Percentiles rank a stretch among this genome's conserved stretches.
phyloP scores from a whole-genome alignment of 345 rosid species.

The Eucalyptus melliodora region DNA sequence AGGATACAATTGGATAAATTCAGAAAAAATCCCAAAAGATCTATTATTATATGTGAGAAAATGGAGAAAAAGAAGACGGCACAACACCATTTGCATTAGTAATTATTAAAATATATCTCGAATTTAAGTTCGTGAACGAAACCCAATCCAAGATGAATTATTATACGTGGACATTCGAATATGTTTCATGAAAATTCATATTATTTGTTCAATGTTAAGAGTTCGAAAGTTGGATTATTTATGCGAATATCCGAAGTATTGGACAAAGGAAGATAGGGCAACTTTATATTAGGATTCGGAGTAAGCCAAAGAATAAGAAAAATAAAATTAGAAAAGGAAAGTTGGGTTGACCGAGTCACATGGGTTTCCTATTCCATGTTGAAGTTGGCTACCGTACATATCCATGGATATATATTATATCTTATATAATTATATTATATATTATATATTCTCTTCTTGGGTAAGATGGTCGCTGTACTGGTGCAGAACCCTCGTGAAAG shows the following conservation, averaged over 20 bases:
- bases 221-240: not conserved
- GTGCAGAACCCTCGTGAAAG: not conserved
- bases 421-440: too few species aligned
- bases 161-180: not conserved
- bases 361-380: not conserved
- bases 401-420: not conserved
- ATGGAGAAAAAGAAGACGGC: not conserved
- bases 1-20: not conserved
- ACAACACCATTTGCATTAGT: too few species aligned
- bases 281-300: not conserved
- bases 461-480: not conserved
- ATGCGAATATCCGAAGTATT: not conserved
- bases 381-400: not conserved
- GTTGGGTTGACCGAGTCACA: not conserved
- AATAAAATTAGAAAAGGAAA: not conserved
- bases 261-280: not conserved
- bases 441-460: not conserved
- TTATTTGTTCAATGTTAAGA: not conserved
- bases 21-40: not conserved
- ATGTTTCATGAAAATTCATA: not conserved
- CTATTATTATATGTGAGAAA: too few species aligned
- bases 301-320: not conserved
- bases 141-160: rapidly evolving
- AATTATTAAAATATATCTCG: not conserved
- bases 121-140: not conserved